Base-by-base conservation (phyloP, 257 asterid genomes). In the Capsicum baccatum region DNA sequence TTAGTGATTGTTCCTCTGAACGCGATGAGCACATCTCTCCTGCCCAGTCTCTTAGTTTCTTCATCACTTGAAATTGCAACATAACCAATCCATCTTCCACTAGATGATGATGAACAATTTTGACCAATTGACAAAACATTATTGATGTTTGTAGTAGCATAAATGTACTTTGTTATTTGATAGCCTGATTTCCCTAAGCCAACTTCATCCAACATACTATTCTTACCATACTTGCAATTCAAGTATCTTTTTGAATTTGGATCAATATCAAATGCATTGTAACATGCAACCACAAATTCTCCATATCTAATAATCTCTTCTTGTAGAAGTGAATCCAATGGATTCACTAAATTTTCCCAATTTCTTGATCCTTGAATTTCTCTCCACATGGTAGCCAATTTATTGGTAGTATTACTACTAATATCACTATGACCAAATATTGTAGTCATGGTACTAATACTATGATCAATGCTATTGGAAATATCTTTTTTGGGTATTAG, bases 191-290 rank as follows among this genome's bases (percentile, higher is more conserved):
- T 81, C 0, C 81, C 85, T 12, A 93, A 71, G 5, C 97, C 97
- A 12, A 89, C 95, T 12, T 86, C 66, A 3, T 44, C 21, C 1
- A 93, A 8, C 83, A 92, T 86, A 69, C 15, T 83, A 1, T 48
- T 26, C 57, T 86, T 92, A 0, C 94, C 94, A 62, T 89, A 91
- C 89, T 93, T 93, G 91, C 97, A 93, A 52, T 89, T 87, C 17
- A 93, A 88, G 93, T 90, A 93, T 70, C 94, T 73, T 52, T 83
- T 91, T 2, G 97, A 93, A 63, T 2, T 35, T 11, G 94, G 89
- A 63, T 93, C 89, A 58, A 93, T 91, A 47, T 93, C 97, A 83
- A 93, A 93, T 0, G 91, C 95, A 87, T 91, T 85, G 86, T 92
- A 93, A 82, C 97, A 93, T 15, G 94, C 95, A 4, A 85, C 73